A percentile compares a stretch with the other conserved stretches of the same genome.
These are phyloP conservation scores for Saraca asoca DNA, from an alignment of 331 rosid species.

Conservation along the genomic window DNA sequence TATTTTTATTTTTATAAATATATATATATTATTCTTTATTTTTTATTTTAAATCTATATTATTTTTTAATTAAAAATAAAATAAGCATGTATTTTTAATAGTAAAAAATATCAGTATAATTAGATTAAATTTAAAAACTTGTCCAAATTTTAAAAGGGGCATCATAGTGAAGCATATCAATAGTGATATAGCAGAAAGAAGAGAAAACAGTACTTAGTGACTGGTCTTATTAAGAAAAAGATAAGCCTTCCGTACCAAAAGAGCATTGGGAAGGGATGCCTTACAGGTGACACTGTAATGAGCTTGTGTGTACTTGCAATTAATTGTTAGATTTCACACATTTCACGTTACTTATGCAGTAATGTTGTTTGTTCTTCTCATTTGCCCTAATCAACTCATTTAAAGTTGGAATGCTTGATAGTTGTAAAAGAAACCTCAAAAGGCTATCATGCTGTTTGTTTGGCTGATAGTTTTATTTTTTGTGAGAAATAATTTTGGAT, in stretches of 20 bases:
- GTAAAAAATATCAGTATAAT: not conserved
- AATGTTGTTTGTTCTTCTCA: slow-evolving; percentile 32
- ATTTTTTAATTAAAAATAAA: too few species aligned
- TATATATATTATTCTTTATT: too few species aligned
- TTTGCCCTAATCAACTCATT: not conserved
- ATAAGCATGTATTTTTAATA: too few species aligned
- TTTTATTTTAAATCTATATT: too few species aligned
- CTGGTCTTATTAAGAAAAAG: slow-evolving; percentile 49
- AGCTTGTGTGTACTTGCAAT: slow-evolving; percentile 53
- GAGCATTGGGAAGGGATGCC: slow-evolving; percentile 43
- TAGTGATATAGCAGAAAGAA: slow-evolving; percentile 40
- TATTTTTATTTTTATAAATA: too few species aligned
- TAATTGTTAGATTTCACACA: slow-evolving; percentile 30
- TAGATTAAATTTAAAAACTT: not conserved
- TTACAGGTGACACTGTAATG: slow-evolving; percentile 52
- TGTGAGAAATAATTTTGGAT: too few species aligned
- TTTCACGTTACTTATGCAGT: slow-evolving; percentile 30
- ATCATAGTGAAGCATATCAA: slow-evolving; percentile 40
- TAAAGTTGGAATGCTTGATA: too few species aligned
- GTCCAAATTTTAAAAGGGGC: slow-evolving; percentile 9
- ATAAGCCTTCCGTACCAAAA: slow-evolving; percentile 46
- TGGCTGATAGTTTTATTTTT: too few species aligned
- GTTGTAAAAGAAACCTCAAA: too few species aligned
- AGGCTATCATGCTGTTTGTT: too few species aligned
- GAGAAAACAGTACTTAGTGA: slow-evolving; percentile 49